Conservation (phyloP, 2,329 filamentous ascomycete genomes). For the Claviceps capensis region DNA sequence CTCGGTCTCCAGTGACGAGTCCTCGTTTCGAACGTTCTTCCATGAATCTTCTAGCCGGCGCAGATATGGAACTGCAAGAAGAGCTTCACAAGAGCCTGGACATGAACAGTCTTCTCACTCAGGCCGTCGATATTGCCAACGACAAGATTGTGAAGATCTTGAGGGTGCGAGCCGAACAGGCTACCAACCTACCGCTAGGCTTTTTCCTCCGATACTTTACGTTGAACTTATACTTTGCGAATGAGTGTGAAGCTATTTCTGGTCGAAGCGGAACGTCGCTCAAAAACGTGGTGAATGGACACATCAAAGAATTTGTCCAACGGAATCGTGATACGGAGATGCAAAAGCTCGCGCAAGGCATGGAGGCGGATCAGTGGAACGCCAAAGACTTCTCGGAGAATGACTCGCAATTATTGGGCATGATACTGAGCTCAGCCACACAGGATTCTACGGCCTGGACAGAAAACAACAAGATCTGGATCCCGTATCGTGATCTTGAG, state of each 20-base stretch:
- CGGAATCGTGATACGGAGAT: slow-evolving; percentile 58
- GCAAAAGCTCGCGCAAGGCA: slow-evolving; percentile 58
- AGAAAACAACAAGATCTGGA: slow-evolving; percentile 45
- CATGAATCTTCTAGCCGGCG: slow-evolving; percentile 10
- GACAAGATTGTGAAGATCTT: slow-evolving; percentile 64
- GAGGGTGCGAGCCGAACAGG: slow-evolving; percentile 64
- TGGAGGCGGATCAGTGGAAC: slow-evolving; percentile 72
- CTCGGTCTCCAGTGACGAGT: slow-evolving; percentile 39
- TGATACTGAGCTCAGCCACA: slow-evolving; percentile 56
- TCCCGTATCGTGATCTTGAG: slow-evolving; percentile 28
- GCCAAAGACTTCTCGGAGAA: slow-evolving; percentile 59
- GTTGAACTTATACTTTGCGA: slow-evolving; percentile 69
- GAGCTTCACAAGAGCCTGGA: slow-evolving; percentile 67
- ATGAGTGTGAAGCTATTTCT: slow-evolving; percentile 75
- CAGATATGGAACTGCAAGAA: slow-evolving; percentile 45
- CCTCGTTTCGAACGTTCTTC: slow-evolving; percentile 25
- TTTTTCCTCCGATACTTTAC: slow-evolving; percentile 72
- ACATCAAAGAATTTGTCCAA: slow-evolving; percentile 70
- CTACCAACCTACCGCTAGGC: slow-evolving; percentile 49
- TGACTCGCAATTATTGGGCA: slow-evolving; percentile 45
- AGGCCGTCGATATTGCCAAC: slow-evolving; percentile 69
- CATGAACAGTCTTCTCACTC: slow-evolving; percentile 62
- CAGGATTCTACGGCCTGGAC: slow-evolving; percentile 56
- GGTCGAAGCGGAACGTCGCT: slow-evolving; percentile 62
- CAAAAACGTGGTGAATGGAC: slow-evolving; percentile 66